Evolutionary conservation across 371 early-diverging fungal species (phyloP).

Genomic region (Dipsacomyces acuminosporus): DNA sequence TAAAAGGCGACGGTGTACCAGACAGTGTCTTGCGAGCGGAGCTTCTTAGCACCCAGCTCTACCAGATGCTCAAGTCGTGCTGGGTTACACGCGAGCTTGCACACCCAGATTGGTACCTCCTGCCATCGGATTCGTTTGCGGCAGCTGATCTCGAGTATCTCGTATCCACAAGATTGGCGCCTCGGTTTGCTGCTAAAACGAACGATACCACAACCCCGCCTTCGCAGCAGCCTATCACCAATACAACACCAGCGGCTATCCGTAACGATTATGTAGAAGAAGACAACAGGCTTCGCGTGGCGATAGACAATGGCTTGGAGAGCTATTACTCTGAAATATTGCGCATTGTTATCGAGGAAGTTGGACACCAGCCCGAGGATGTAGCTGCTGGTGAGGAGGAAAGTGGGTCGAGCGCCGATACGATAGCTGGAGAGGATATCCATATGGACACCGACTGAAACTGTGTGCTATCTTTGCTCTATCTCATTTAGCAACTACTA

Average conservation of each 20-base stretch:
- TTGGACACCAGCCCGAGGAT: not conserved
- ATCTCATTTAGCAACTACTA: not conserved
- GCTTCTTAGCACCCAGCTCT: constrained; percentile 18
- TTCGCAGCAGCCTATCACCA: constrained; percentile 6
- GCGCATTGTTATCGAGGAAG: constrained; percentile 23
- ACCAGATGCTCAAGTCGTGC: constrained; percentile 24
- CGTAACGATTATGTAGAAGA: constrained; percentile 17
- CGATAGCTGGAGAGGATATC: no score
- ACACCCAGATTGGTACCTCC: constrained; percentile 26
- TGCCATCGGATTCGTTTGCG: constrained; percentile 11
- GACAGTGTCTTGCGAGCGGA: constrained; percentile 21
- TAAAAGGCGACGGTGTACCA: constrained; percentile 14
- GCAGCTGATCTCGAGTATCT: constrained; percentile 11
- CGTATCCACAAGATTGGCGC: constrained; percentile 11
- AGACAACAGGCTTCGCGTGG: constrained; percentile 12
- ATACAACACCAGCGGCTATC: constrained; percentile 11
- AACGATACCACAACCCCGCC: not conserved
- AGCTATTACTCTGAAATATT: constrained; percentile 31
- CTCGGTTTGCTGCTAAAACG: constrained; percentile 10
- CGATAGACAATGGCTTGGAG: constrained; percentile 9
- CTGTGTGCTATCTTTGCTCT: not conserved
- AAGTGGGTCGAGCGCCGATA: not conserved
- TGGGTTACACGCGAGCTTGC: constrained; percentile 18
- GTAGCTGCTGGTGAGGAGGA: constrained; percentile 9
- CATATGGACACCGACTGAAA: constrained; percentile 13